Evolutionary conservation across 805 yeast species (phyloP), one percentile per base, ranked within the genome.

Genomic region (Saturnispora ahearnii): DNA sequence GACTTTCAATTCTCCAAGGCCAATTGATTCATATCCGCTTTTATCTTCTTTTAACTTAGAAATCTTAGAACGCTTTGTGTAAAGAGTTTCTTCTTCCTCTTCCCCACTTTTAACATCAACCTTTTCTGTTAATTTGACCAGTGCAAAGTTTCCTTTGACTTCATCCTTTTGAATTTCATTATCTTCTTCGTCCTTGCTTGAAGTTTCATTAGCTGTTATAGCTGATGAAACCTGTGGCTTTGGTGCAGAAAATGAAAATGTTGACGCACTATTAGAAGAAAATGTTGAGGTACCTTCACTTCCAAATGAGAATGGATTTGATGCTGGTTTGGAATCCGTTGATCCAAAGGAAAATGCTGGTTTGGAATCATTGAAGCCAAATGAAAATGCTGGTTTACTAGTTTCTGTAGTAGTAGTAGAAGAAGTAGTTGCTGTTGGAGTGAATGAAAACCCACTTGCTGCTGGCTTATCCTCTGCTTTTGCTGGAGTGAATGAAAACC

Each of bases 1-100:
- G 11, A 91, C 71, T 59, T 87, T 85, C 57, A 89, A 71, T 46
- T 83, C 90, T 3, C 98, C 98, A 3, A 89, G 71, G 11, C 98
- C 98, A 55, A 76, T 75, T 5, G 79, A 67, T 34, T 71, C 73
- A 61, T 85, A 87, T 10, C 78, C 61, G 43, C 77, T 77, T 42
- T 78, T 73, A 22, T 71, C 73, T 2, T 77, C 63, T 44, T 78
- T 76, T 45, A 77, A 78, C 50, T 80, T 71, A 77, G 80, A 79
- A 43, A 88, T 70, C 60, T 88, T 88, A 4, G 91, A 76, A 59
- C 85, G 76, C 58, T 85, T 82, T 41, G 82, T 76, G 57, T 76
- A 85, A 26, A 78, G 59, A 0, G 73, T 62, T 1, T 73, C 78
- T 67, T 91, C 97, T 48, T 78, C 75, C 66, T 89, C 96, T 67